phyloP scores from a whole-genome alignment of 495 filamentous ascomycete genomes.

The Penicillium nucicola region DNA sequence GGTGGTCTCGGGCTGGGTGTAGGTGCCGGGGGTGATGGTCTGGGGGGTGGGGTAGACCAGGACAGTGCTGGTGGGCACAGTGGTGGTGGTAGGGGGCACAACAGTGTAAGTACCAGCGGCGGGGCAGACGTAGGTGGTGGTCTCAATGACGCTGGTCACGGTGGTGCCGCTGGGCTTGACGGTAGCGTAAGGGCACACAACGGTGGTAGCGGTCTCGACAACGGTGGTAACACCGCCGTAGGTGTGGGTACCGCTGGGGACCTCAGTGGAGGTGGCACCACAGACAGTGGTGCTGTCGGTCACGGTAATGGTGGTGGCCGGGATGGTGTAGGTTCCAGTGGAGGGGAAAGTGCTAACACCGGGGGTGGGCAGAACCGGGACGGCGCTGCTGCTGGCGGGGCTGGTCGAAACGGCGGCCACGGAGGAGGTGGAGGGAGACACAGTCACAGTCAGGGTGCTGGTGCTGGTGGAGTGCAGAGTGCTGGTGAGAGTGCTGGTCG shows the following conservation, averaged over 20 bases:
- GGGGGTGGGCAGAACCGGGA: conserved; percentile 56
- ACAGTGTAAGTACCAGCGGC: conserved; percentile 78
- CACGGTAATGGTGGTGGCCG: conserved; percentile 69
- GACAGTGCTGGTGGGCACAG: conserved; percentile 50
- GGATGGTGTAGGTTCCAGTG: conserved; percentile 77
- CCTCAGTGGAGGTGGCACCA: conserved; percentile 58
- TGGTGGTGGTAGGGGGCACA: conserved; percentile 60
- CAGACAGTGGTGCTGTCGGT: conserved; percentile 68
- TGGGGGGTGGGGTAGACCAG: conserved; percentile 65
- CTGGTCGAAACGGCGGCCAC: conserved; percentile 34
- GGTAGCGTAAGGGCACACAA: conserved; percentile 72
- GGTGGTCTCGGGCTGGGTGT: conserved; percentile 64
- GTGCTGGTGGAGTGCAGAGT: conserved; percentile 40
- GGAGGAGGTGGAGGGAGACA: conserved; percentile 18
- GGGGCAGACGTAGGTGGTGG: conserved; percentile 76
- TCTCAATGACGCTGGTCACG: conserved; percentile 67
- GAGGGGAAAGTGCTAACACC: conserved; percentile 64
- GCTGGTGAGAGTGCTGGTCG: conserved; percentile 28
- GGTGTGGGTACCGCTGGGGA: conserved; percentile 66
- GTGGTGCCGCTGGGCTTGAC: conserved; percentile 58
- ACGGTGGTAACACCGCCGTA: conserved; percentile 75
- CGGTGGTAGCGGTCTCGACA: conserved; percentile 64
- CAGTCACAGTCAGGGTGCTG: conserved; percentile 36
- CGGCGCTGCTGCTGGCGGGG: conserved; percentile 7
- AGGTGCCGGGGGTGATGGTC: conserved; percentile 66